phyloP scores from a whole-genome alignment of 2,329 filamentous ascomycete genomes.

The Sporothrix mexicana region DNA sequence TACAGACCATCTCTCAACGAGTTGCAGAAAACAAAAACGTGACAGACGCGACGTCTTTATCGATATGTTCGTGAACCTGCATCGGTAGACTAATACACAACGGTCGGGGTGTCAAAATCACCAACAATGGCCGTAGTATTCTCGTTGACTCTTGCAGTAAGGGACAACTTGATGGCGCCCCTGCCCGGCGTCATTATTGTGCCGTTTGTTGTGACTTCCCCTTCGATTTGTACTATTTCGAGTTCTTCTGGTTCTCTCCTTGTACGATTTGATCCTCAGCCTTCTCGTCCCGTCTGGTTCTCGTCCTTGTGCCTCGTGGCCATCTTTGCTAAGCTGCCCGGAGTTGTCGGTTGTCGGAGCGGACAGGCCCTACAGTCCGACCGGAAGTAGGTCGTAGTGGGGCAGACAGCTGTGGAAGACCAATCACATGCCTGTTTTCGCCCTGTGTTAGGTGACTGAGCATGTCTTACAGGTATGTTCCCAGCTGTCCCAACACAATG shows the following conservation, averaged over 20 bases:
- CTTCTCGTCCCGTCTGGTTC: constrained; percentile 12
- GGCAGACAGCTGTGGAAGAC: background rate
- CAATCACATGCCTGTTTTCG: constrained; percentile 31
- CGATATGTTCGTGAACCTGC: no score
- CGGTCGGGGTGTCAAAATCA: no score
- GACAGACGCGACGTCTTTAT: no score
- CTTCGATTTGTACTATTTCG: background rate
- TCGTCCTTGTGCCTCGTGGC: background rate
- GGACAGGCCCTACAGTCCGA: constrained; percentile 32
- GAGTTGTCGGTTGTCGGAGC: constrained; percentile 29
- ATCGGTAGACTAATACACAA: no score
- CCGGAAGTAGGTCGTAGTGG: no score
- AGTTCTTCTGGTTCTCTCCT: background rate
- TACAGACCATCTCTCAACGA: no score
- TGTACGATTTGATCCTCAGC: background rate
- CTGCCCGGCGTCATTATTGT: background rate
- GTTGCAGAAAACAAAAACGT: no score
- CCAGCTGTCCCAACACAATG: background rate
- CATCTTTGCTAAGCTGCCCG: constrained; percentile 5
- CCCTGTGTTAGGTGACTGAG: constrained; percentile 10
- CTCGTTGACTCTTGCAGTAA: background rate
- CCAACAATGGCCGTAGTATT: background rate
- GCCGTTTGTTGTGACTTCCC: background rate
- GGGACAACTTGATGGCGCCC: background rate
- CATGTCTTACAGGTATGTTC: background rate